These are phyloP conservation scores for Pseudognaphalium luteoalbum DNA, from an alignment of 129 eudicot species.

Conservation along the genomic window DNA sequence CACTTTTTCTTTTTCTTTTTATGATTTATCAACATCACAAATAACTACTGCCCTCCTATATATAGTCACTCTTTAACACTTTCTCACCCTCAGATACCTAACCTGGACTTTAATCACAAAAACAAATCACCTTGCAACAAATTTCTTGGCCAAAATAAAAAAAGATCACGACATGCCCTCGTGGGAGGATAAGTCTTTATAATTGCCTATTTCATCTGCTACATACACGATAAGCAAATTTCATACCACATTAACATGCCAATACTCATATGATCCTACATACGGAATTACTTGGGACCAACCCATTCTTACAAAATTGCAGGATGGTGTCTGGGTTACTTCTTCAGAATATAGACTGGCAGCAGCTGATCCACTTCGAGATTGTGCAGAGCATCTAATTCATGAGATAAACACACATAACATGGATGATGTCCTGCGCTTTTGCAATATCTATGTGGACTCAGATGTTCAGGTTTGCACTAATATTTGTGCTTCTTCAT, in stretches of 20 bases:
- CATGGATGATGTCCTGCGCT: conserved; percentile 80
- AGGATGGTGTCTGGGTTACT: conserved; percentile 85
- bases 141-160: no score
- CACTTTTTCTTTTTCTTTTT: not conserved
- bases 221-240: no score
- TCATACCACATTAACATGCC: no score
- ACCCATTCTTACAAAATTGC: conserved; percentile 10
- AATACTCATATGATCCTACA: not conserved
- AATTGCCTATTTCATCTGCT: no score
- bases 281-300: not conserved
- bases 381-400: conserved; percentile 61
- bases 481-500: not conserved
- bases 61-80: no score
- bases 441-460: conserved; percentile 73
- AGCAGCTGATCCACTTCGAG: conserved; percentile 83
- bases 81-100: no score
- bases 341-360: conserved; percentile 64
- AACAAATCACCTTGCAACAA: no score
- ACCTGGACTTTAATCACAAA: no score
- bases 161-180: no score
- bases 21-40: not conserved
- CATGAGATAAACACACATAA: conserved; percentile 73
- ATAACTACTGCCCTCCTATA: no score
- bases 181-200: no score
- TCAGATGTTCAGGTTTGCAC: conserved; percentile 64